These are phyloP conservation scores for Theileria sp. DNA, from an alignment of 169 alveolate species.

Conservation along the genomic window DNA sequence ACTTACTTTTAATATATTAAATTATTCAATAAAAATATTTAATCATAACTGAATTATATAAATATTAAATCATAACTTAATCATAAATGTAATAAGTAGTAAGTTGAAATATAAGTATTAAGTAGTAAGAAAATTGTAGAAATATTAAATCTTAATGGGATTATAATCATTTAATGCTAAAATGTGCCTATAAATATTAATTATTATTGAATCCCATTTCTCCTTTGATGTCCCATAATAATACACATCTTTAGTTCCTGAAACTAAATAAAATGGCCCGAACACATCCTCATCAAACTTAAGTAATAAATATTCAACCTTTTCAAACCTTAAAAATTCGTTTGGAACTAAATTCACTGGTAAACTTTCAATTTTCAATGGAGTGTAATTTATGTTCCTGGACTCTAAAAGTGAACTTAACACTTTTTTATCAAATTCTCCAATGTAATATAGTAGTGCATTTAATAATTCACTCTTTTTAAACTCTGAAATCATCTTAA, in stretches of 20 bases:
- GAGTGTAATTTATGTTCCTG: not conserved
- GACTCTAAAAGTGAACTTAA: not conserved
- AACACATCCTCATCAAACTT: conserved; percentile 14
- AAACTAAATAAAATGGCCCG: not conserved
- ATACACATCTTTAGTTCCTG: conserved; percentile 1
- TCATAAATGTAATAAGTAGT: too few species aligned
- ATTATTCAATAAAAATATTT: not conserved
- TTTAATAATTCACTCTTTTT: conserved; percentile 12
- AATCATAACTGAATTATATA: not conserved
- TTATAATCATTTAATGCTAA: not conserved
- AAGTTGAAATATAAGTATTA: too few species aligned
- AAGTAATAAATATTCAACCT: not conserved
- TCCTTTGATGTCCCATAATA: not conserved
- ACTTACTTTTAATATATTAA: not conserved
- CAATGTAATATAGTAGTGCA: not conserved
- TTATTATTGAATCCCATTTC: conserved; percentile 1
- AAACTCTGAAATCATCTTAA: not conserved
- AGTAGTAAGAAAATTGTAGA: too few species aligned
- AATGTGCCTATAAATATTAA: not conserved
- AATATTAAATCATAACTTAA: too few species aligned
- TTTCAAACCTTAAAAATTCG: not conserved
- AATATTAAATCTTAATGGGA: not conserved
- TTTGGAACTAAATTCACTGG: not conserved
- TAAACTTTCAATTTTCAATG: not conserved
- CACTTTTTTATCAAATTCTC: not conserved